These are phyloP conservation scores for Alternaria alternata DNA, from an alignment of 2,329 filamentous ascomycete genomes.

Conservation along the genomic window DNA sequence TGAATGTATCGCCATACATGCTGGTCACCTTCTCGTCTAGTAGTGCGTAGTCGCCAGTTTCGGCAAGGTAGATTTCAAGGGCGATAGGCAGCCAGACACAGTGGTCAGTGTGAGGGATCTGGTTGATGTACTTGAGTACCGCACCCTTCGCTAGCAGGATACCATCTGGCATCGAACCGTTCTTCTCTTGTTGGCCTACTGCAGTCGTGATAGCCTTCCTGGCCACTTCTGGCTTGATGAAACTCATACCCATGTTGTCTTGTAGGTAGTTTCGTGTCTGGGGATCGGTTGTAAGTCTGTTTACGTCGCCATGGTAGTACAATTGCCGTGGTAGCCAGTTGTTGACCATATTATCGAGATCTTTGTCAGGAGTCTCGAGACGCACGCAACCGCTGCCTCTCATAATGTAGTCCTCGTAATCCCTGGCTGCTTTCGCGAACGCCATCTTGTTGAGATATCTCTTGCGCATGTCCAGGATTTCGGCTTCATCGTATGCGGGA, in stretches of 20 bases:
- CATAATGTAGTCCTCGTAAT: constrained; percentile 63
- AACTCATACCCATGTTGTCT: constrained; percentile 69
- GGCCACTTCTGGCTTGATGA: constrained; percentile 61
- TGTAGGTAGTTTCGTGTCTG: constrained; percentile 68
- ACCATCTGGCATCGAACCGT: constrained; percentile 66
- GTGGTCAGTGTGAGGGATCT: constrained; percentile 67
- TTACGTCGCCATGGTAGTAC: constrained; percentile 67
- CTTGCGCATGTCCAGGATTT: constrained; percentile 56
- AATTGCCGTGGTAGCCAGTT: constrained; percentile 66
- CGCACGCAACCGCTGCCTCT: constrained; percentile 60
- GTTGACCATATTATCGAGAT: constrained; percentile 66
- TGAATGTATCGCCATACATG: constrained; percentile 56
- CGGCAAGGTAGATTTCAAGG: constrained; percentile 63
- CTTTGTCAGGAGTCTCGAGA: constrained; percentile 64
- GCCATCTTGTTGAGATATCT: constrained; percentile 61
- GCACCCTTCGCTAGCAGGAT: constrained; percentile 63
- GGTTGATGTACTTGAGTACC: constrained; percentile 68
- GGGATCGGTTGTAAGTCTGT: constrained; percentile 66
- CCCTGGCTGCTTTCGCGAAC: constrained; percentile 56
- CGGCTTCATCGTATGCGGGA: constrained; percentile 62
- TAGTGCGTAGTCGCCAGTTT: constrained; percentile 63
- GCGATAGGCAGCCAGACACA: constrained; percentile 66
- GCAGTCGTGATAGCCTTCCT: constrained; percentile 60
- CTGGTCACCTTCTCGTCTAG: constrained; percentile 57
- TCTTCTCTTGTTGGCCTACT: constrained; percentile 62